phyloP scores from a whole-genome alignment of 2,329 filamentous ascomycete species.

The Diaporthe sp. region DNA sequence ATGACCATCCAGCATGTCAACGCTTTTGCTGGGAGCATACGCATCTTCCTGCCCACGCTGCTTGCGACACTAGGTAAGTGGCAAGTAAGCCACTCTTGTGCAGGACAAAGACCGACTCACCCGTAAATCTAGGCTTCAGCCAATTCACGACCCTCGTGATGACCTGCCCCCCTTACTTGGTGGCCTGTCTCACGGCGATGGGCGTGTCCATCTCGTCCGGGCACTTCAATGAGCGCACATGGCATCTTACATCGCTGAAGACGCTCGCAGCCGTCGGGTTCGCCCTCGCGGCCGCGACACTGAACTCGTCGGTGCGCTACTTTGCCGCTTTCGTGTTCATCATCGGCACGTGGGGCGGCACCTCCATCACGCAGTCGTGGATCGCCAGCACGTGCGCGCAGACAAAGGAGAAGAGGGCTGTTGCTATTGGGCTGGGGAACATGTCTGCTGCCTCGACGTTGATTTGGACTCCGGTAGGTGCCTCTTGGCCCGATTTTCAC shows the following conservation, averaged over 20 bases:
- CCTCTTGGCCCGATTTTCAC: no score
- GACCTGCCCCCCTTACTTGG: slow-evolving; percentile 61
- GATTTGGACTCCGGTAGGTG: slow-evolving; percentile 27
- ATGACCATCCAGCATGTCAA: slow-evolving; percentile 30
- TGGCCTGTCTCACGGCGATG: slow-evolving; percentile 58
- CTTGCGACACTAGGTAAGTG: slow-evolving; percentile 54
- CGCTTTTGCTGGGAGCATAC: slow-evolving; percentile 46
- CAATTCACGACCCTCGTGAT: slow-evolving; percentile 61
- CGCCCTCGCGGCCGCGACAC: slow-evolving; percentile 46
- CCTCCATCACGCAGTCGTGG: slow-evolving; percentile 61
- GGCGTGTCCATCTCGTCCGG: slow-evolving; percentile 56
- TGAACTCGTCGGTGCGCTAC: slow-evolving; percentile 48
- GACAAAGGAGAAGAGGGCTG: slow-evolving; percentile 63
- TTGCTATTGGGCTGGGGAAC: slow-evolving; percentile 51
- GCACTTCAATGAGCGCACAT: slow-evolving; percentile 61
- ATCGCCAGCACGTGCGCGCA: slow-evolving; percentile 57
- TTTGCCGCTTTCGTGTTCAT: slow-evolving; percentile 56
- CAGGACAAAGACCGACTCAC: background rate
- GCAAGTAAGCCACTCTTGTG: no score
- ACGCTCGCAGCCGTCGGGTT: slow-evolving; percentile 56
- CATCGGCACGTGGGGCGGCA: slow-evolving; percentile 55
- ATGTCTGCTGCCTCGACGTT: background rate
- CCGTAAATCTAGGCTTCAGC: slow-evolving; percentile 50
- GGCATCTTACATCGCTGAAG: slow-evolving; percentile 61
- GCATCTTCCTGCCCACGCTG: slow-evolving; percentile 51